Percentiles rank a stretch among this genome's conserved stretches.
phyloP scores from a whole-genome alignment of 768 basidiomycete genomes.

The Auricularia sp. region DNA sequence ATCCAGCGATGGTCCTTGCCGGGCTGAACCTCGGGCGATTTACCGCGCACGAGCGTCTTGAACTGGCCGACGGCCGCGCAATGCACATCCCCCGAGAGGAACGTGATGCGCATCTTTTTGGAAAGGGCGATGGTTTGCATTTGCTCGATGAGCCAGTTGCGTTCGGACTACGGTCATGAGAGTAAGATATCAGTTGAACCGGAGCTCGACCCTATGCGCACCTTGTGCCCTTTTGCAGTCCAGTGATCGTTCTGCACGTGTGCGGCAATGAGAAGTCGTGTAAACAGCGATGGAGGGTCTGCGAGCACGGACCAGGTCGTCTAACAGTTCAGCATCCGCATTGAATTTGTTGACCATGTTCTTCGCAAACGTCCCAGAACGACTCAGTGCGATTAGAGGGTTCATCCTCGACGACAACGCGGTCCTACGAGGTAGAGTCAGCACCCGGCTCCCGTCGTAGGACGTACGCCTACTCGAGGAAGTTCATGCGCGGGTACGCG shows the following conservation, averaged over 20 bases:
- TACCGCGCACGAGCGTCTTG: conserved; percentile 49
- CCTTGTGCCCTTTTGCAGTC: conserved; percentile 76
- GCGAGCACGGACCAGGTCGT: conserved; percentile 58
- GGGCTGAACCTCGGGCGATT: conserved; percentile 40
- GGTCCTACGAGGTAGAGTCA: conserved; percentile 7
- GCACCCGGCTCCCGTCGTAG: conserved; percentile 20
- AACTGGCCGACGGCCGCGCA: conserved; percentile 75
- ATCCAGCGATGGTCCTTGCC: conserved; percentile 72
- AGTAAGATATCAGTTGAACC: background rate
- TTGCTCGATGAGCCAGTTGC: conserved; percentile 77
- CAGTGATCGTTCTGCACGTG: conserved; percentile 75
- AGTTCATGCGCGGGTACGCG: conserved; percentile 90
- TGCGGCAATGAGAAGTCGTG: background rate
- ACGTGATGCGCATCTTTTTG: conserved; percentile 64
- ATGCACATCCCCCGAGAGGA: conserved; percentile 90
- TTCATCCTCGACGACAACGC: conserved; percentile 76
- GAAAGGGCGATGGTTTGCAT: conserved; percentile 61
- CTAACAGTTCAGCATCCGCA: conserved; percentile 83
- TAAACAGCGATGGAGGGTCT: background rate
- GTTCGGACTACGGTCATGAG: conserved; percentile 54
- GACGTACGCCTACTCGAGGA: conserved; percentile 42
- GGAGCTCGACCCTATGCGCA: conserved; percentile 14
- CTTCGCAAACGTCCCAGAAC: conserved; percentile 53
- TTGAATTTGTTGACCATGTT: conserved; percentile 84
- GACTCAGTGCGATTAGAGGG: conserved; percentile 68